phyloP scores from a whole-genome alignment of 768 basidiomycete genomes.

The Heimioporus sp. region DNA sequence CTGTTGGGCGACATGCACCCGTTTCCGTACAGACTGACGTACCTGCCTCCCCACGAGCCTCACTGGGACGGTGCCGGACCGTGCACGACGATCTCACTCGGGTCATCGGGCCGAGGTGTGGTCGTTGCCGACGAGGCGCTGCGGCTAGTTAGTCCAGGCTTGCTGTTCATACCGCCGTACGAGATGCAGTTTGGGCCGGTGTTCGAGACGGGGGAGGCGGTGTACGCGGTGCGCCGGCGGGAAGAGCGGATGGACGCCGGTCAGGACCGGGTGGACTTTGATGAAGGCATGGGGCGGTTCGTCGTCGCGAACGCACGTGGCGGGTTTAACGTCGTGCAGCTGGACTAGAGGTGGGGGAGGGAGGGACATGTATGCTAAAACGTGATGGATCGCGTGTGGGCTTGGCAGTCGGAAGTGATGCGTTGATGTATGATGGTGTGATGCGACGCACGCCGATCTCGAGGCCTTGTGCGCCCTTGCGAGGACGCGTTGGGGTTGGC shows the following conservation, averaged over 20 bases:
- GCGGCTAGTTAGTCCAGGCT: slow-evolving; percentile 20
- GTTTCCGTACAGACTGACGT: slow-evolving; percentile 22
- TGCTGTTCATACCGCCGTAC: slow-evolving; percentile 26
- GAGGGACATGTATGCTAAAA: no score
- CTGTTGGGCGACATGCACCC: neutral
- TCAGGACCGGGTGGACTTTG: slow-evolving; percentile 27
- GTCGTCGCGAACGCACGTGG: slow-evolving; percentile 25
- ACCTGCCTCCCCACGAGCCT: slow-evolving; percentile 6
- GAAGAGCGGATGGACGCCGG: no score
- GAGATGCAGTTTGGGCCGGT: slow-evolving; percentile 30
- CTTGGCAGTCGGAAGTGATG: no score
- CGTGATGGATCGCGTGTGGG: no score
- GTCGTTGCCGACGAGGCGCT: slow-evolving; percentile 24
- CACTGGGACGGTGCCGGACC: no score
- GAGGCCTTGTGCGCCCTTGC: no score
- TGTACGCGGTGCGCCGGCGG: slow-evolving; percentile 4
- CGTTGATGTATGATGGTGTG: no score
- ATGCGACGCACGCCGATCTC: no score
- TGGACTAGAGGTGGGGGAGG: slow-evolving; percentile 4
- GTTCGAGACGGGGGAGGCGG: slow-evolving; percentile 22
- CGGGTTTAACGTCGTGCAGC: slow-evolving; percentile 27
- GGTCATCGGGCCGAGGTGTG: slow-evolving; percentile 29
- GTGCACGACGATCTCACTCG: slow-evolving; percentile 22
- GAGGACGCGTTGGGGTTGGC: no score
- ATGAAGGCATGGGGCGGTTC: slow-evolving; percentile 31